Conservation (phyloP, 352 stramenopile genomes). For the Blastocystis sp. region DNA sequence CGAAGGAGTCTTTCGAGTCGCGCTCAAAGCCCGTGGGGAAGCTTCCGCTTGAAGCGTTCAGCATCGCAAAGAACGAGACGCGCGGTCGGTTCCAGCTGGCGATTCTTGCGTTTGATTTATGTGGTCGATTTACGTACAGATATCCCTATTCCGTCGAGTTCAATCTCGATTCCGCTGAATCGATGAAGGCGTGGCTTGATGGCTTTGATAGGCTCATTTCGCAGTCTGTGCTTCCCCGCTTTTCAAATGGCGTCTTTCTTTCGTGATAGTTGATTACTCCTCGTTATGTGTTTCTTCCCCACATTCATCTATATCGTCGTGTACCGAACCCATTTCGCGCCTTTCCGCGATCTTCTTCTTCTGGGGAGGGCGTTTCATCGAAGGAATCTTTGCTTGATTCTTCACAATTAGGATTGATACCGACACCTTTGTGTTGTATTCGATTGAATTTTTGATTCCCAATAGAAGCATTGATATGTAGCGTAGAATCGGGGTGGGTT, state of each 20-base stretch:
- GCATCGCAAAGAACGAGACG: slow-evolving; percentile 22
- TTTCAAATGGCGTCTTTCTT: not conserved
- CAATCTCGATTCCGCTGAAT: not conserved
- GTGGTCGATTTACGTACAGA: slow-evolving; percentile 11
- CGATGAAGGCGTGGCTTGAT: slow-evolving; percentile 13
- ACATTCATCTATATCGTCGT: too few species aligned
- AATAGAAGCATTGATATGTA: too few species aligned
- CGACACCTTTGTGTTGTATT: not conserved
- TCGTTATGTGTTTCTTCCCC: too few species aligned
- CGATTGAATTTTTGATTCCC: too few species aligned
- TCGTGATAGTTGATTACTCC: not conserved
- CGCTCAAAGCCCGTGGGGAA: not conserved
- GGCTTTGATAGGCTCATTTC: not conserved
- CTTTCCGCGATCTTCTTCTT: not conserved
- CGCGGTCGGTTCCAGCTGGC: slow-evolving; percentile 4
- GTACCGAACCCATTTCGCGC: not conserved
- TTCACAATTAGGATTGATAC: not conserved
- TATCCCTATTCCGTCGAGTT: slow-evolving; percentile 51
- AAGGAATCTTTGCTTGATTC: slow-evolving; percentile 1
- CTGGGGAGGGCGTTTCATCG: slow-evolving; percentile 30
- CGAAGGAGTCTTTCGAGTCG: slow-evolving; percentile 48
- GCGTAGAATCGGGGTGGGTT: too few species aligned
- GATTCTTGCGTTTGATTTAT: slow-evolving; percentile 16
- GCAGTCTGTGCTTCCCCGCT: not conserved
- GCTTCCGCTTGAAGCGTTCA: slow-evolving; percentile 21